Percentiles rank a stretch among this genome's conserved stretches.
Evolutionary conservation across 2,329 filamentous ascomycete species (phyloP).

Genomic region (Cytospora leucostoma): DNA sequence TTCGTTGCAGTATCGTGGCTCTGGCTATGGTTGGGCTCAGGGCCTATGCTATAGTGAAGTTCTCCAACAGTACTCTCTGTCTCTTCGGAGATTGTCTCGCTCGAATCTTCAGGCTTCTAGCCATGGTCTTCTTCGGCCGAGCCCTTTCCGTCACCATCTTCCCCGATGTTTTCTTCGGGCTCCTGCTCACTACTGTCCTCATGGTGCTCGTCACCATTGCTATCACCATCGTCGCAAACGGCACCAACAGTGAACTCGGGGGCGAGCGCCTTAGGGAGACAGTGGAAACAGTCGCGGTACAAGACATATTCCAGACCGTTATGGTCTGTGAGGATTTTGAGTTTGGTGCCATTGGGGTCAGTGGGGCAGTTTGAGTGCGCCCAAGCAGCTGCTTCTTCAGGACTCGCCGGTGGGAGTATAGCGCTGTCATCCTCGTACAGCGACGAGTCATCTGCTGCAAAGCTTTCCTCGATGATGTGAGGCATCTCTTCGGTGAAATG

Average conservation of each 20-base stretch:
- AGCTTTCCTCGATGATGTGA: background rate
- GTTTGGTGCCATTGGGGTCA: background rate
- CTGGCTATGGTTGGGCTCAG: background rate
- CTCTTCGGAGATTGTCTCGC: background rate
- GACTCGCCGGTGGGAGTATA: background rate
- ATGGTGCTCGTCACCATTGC: background rate
- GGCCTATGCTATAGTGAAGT: background rate
- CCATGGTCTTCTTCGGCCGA: background rate
- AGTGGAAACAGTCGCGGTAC: conserved; percentile 13
- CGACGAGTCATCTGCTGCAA: background rate
- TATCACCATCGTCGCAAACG: background rate
- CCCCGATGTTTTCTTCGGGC: background rate
- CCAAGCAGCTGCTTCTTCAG: conserved; percentile 3
- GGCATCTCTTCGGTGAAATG: background rate
- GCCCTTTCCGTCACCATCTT: background rate
- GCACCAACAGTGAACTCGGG: background rate
- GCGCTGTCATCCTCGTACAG: background rate
- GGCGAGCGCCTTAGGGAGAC: conserved; percentile 2
- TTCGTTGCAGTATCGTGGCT: background rate
- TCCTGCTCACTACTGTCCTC: background rate
- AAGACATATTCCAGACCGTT: conserved; percentile 1
- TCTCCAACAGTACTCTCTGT: background rate
- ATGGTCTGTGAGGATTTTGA: background rate
- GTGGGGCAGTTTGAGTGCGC: conserved; percentile 5
- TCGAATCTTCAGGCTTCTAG: background rate